Conservation (phyloP, 2,329 filamentous ascomycete genomes). For the Apiospora arundinis region DNA sequence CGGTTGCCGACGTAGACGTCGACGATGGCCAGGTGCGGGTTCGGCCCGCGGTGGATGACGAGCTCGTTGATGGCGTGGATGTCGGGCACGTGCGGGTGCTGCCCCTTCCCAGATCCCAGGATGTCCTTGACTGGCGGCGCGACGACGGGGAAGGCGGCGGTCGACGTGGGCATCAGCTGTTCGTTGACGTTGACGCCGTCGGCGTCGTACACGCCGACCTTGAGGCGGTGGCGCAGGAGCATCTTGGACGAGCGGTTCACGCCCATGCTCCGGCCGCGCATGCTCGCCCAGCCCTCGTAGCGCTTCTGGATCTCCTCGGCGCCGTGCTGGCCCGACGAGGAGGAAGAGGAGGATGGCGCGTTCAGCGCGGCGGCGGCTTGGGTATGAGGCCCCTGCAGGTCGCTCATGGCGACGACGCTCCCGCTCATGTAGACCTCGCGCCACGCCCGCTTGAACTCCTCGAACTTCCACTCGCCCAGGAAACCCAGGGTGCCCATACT, state of each 20-base stretch:
- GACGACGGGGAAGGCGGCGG: constrained; percentile 45
- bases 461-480: constrained; percentile 94
- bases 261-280: constrained; percentile 84
- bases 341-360: constrained; percentile 31
- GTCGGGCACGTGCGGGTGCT: constrained; percentile 42
- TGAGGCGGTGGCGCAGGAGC: constrained; percentile 83
- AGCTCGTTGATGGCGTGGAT: constrained; percentile 91
- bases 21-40: constrained; percentile 89
- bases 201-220: constrained; percentile 81
- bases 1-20: constrained; percentile 89
- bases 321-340: constrained; percentile 37
- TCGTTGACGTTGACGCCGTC: constrained; percentile 66
- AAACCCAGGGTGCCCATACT: constrained; percentile 98
- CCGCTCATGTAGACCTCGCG: constrained; percentile 88
- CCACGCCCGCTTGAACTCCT: constrained; percentile 90
- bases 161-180: constrained; percentile 55
- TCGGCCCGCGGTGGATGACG: constrained; percentile 86
- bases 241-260: constrained; percentile 76
- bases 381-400: constrained; percentile 48
- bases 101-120: constrained; percentile 24
- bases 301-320: constrained; percentile 27
- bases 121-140: constrained; percentile 24
- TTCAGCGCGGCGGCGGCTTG: constrained; percentile 30
- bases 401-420: constrained; percentile 57
- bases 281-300: constrained; percentile 68